Percentiles rank a stretch among this genome's conserved stretches.
phyloP scores from a whole-genome alignment of 164 flowering plant species.

The Cinnamomum chago region DNA sequence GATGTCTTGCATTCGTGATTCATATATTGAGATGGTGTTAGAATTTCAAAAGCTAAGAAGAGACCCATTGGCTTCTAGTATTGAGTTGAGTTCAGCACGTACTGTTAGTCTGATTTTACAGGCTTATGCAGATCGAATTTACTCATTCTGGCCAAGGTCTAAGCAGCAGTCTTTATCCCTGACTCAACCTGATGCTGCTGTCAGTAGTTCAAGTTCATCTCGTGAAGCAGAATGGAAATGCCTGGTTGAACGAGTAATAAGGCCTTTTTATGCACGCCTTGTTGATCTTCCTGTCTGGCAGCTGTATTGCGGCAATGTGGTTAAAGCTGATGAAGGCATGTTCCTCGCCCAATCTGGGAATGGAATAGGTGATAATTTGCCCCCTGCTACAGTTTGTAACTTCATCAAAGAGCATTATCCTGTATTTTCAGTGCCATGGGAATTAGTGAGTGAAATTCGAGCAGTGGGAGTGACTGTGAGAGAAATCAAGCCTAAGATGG shows the following conservation, averaged over 20 bases:
- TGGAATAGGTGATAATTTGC: constrained; percentile 54
- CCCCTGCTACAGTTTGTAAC: constrained; percentile 67
- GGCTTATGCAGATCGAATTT: constrained; percentile 52
- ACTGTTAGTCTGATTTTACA: constrained; percentile 45
- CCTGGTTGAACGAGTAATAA: constrained; percentile 63
- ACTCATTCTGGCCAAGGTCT: constrained; percentile 93
- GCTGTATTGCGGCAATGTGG: constrained; percentile 76
- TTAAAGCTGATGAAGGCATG: constrained; percentile 94
- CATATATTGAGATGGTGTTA: constrained; percentile 72
- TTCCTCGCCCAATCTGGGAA: constrained; percentile 86
- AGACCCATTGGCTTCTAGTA: constrained; percentile 54
- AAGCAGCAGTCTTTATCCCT: constrained; percentile 7
- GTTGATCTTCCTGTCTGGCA: constrained; percentile 94
- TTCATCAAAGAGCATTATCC: constrained; percentile 97
- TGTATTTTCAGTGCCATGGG: constrained; percentile 98
- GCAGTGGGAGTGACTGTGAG: constrained; percentile 69
- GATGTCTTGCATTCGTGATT: constrained; percentile 87
- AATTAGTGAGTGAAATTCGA: constrained; percentile 83
- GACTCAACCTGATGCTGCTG: constrained; percentile 24
- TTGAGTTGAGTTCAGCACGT: constrained; percentile 42
- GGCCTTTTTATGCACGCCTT: constrained; percentile 79
- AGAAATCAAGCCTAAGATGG: constrained; percentile 96
- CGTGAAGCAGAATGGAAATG: constrained; percentile 71
- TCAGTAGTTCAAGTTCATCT: constrained; percentile 20
- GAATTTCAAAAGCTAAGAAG: constrained; percentile 72